Evolutionary conservation across 1,139 yeast species (phyloP), one percentile per base, ranked within the genome.

Genomic region (Pichia sorboxylosa): DNA sequence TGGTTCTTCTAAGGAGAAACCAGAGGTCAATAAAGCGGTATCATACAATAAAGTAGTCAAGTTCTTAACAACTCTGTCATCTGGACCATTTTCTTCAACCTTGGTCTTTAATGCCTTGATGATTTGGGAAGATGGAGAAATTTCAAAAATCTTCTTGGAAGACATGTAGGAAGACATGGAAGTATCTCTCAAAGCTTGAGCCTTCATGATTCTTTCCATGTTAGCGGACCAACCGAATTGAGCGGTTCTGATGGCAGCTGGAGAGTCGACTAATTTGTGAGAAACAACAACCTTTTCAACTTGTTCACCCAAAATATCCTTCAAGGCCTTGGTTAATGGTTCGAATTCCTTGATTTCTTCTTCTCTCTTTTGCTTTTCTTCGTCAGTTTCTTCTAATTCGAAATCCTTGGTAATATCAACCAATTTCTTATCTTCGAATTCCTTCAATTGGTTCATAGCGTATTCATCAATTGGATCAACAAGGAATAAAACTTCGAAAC

Each of bases 191-290:
- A 90, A 74, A 54, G 99, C 98, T 73, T 90, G 99, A 45, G 98
- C 98, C 75, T 90, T 90, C 99, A 90, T 92, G 73, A 90, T 90
- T 80, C 98, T 90, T 73, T 90, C 99, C 98, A 92, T 92, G 74
- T 90, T 90, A 55, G 99, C 99, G 51, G 98, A 90, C 99, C 99
- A 90, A 62, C 99, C 98, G 63, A 90, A 90, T 72, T 90, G 98
- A 54, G 96, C 97, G 51, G 98, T 90, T 76, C 97, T 85, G 61
- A 90, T 87, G 52, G 98, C 98, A 63, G 98, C 98, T 63, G 99
- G 99, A 38, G 98, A 92, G 57, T 87, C 97, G 53, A 85, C 85
- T 58, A 92, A 78, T 69, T 84, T 85, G 72, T 87, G 92, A 47
- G 98, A 87, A 49, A 92, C 95, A 58, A 87, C 87, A 66, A 92